phyloP scores from a whole-genome alignment of 1,284 basidiomycete species.

The Fistulina hepatica region DNA sequence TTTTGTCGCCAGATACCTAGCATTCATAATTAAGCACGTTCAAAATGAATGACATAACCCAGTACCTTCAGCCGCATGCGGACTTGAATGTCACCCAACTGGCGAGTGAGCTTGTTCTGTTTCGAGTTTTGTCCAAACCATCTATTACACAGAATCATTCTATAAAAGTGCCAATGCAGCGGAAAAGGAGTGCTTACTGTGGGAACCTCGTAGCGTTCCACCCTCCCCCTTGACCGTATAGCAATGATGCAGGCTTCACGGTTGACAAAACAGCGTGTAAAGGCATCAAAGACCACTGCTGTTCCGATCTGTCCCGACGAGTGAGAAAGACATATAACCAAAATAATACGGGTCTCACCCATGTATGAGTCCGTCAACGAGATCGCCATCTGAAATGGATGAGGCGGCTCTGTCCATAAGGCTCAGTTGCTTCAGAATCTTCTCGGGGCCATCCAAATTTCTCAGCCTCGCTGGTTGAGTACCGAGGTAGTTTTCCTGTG shows the following conservation, averaged over 20 bases:
- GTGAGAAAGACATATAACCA: constrained; percentile 1
- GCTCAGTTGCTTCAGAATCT: constrained; percentile 60
- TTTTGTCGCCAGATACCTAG: constrained; percentile 83
- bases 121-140: constrained; percentile 99
- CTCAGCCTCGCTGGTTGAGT: constrained; percentile 58
- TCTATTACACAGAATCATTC: constrained; percentile 33
- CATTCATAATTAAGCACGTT: too few species aligned
- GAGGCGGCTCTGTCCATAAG: constrained; percentile 84
- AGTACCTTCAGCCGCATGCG: constrained; percentile 90
- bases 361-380: constrained; percentile 92
- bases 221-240: constrained; percentile 64
- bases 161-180: constrained; percentile 2
- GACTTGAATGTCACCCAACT: constrained; percentile 85
- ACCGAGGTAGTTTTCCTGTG: constrained; percentile 85
- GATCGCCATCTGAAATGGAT: constrained; percentile 89
- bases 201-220: constrained; percentile 72
- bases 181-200: constrained; percentile 39
- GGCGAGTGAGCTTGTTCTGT: constrained; percentile 70
- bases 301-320: constrained; percentile 58
- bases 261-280: constrained; percentile 86
- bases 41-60: too few species aligned
- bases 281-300: constrained; percentile 95
- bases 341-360: constrained; percentile 42
- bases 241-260: constrained; percentile 71
- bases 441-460: constrained; percentile 52